Evolutionary conservation across 2,329 filamentous ascomycete species (phyloP).

Genomic region (Cytospora paraplurivora): DNA sequence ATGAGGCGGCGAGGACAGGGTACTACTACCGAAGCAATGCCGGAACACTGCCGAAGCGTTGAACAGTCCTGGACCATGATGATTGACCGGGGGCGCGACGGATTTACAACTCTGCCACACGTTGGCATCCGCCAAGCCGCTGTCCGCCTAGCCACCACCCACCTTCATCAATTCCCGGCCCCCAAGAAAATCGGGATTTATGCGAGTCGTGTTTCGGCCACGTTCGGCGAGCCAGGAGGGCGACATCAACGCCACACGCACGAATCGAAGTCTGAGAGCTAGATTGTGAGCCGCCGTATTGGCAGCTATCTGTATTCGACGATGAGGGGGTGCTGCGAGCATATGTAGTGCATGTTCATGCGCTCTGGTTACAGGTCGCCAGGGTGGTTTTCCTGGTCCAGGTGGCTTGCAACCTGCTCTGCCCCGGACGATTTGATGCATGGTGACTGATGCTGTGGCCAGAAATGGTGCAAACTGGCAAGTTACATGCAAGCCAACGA

Average conservation of each 20-base stretch:
- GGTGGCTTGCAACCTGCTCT: neutral
- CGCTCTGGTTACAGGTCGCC: neutral
- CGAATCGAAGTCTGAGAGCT: neutral
- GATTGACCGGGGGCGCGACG: neutral
- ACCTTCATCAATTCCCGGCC: constrained; percentile 3
- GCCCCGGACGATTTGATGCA: neutral
- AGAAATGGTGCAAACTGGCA: constrained; percentile 15
- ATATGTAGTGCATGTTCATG: neutral
- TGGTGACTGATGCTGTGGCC: constrained; percentile 1
- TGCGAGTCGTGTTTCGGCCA: constrained; percentile 22
- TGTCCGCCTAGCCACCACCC: constrained; percentile 6
- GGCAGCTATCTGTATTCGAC: neutral
- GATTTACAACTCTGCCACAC: neutral
- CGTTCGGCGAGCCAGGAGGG: neutral
- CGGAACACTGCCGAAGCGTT: constrained; percentile 10
- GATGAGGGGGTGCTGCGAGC: neutral
- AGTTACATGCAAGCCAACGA: constrained; percentile 21
- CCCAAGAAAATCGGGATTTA: constrained; percentile 11
- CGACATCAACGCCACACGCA: neutral
- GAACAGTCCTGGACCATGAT: neutral
- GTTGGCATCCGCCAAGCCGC: constrained; percentile 16
- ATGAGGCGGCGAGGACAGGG: constrained; percentile 4
- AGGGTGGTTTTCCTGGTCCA: neutral
- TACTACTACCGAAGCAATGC: neutral
- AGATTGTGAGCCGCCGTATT: neutral